A percentile compares a stretch with the other conserved stretches of the same genome.
Conservation (phyloP, 441 rosid genomes). For the Populus trichocarpa region DNA sequence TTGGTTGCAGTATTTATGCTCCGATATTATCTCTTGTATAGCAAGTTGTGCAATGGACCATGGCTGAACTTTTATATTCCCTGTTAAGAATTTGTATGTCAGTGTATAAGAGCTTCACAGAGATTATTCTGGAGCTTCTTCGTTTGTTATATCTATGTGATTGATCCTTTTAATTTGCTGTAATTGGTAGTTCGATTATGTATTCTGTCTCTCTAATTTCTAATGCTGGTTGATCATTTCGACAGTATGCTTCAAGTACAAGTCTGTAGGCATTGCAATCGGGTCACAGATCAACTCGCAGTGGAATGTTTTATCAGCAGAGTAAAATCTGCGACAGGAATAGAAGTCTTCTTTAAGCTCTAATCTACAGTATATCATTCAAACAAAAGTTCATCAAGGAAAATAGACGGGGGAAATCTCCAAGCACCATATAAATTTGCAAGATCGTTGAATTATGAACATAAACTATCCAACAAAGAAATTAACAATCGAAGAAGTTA, state of each 20-base stretch:
- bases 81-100: neutral
- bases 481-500: neutral
- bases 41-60: conserved; percentile 5
- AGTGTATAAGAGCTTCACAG: conserved; percentile 13
- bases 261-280: no score
- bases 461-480: neutral
- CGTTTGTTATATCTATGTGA: conserved; percentile 13
- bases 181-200: neutral
- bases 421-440: neutral
- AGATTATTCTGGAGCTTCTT: conserved; percentile 3
- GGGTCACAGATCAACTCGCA: no score
- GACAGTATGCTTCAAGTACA: no score
- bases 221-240: neutral
- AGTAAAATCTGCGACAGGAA: no score
- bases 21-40: conserved; percentile 13
- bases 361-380: no score
- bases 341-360: no score
- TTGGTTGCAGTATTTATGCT: conserved; percentile 1
- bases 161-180: conserved; percentile 5
- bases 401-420: neutral
- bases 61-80: conserved; percentile 2
- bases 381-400: neutral
- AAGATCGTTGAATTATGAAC: neutral
- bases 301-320: no score
- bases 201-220: neutral